Evolutionary conservation across 176 grass and related monocot genomes (phyloP), one percentile per base, ranked within the genome.

Genomic region (Tillandsia fasciculata): DNA sequence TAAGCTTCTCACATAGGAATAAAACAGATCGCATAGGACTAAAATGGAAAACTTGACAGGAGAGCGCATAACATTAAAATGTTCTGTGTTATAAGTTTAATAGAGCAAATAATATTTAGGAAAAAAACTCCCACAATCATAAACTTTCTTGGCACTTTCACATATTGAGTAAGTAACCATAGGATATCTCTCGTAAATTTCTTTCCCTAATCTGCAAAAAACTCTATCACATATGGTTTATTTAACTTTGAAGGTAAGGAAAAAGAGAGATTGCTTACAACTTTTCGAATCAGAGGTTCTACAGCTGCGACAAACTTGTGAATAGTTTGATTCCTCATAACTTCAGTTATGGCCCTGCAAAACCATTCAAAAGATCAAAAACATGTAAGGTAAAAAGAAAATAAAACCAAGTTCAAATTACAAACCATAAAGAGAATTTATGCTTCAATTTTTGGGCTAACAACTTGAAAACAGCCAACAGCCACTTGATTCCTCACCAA

Each of bases 201-300:
- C 53, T 15, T 57, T 57, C 13, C 64, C 12, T 65, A 28, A 66
- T 48, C 14, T 47, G 28, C 24, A 66, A 8, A 33, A 2, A 73
- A 72, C 13, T 17, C 7, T 33, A 61, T 72, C 20, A 18, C 11
- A 76, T 23, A 87, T 48, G 26, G 26, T 50, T 23, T 11, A 18
- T 49, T 56, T 59, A 63, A 2, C 18, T 5, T 26, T 51, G 9
- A 53, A 51, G 14, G 65, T 20, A 49, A 24, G 53, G 48, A 2
- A 58, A 13, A 66, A 20, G 23, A 52, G 27, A 61, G 51, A 1
- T 66, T 68, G 42, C 81, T 84, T 66, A 84, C 81, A 48, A 84
- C 76, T 75, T 58, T 84, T 50, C 81, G 70, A 51, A 84, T 49
- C 54, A 84, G 63, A 12, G 81, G 81, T 64, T 84, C 81, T 53